Percentiles rank a stretch among this genome's conserved stretches.
Conservation (phyloP, 208 protist species). For the Acanthamoeba healyi region DNA sequence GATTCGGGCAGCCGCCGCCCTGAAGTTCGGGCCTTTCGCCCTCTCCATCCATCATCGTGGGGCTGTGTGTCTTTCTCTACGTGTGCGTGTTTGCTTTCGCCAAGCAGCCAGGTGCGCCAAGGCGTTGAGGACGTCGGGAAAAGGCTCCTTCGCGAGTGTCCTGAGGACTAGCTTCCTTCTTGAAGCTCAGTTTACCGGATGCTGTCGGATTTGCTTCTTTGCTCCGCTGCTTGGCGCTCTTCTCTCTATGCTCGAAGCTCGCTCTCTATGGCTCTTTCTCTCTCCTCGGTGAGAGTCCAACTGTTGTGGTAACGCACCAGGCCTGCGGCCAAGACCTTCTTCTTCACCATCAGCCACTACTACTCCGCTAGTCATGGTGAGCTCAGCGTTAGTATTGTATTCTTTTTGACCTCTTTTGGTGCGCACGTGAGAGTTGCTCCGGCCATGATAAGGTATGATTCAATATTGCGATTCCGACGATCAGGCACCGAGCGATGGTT, state of each 20-base stretch:
- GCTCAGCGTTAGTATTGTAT: background rate
- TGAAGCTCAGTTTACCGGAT: background rate
- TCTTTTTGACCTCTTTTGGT: background rate
- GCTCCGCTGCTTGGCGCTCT: background rate
- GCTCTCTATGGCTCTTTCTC: background rate
- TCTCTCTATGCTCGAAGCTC: background rate
- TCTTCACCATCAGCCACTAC: background rate
- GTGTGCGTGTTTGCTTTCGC: background rate
- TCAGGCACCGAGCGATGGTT: background rate
- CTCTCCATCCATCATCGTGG: background rate
- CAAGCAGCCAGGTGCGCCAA: background rate
- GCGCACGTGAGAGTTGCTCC: background rate
- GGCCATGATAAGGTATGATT: background rate
- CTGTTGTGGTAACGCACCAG: background rate
- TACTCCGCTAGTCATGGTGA: background rate
- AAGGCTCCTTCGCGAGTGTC: background rate
- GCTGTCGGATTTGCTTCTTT: slow-evolving; percentile 22
- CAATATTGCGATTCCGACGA: background rate
- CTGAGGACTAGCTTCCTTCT: too few species aligned
- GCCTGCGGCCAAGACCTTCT: background rate
- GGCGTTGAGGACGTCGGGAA: background rate
- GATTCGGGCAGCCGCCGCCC: background rate
- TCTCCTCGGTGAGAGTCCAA: background rate
- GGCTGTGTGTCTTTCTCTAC: background rate
- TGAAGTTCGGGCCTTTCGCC: background rate